Percentiles rank a stretch among this genome's conserved stretches.
Conservation (phyloP, 2,329 filamentous ascomycete genomes). For the Diplodia corticola region DNA sequence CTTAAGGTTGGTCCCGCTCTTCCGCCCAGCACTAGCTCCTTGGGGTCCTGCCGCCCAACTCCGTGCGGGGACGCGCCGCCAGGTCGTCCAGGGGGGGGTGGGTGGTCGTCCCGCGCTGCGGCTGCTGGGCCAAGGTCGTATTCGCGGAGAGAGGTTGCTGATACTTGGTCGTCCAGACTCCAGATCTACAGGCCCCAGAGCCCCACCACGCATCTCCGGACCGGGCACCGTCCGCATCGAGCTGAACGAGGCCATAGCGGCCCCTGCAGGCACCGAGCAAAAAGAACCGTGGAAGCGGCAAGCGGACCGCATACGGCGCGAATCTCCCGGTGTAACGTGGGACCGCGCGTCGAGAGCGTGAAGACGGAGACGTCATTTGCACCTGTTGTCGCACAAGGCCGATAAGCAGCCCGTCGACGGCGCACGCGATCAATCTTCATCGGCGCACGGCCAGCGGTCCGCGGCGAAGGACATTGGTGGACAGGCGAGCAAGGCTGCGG, state of each 20-base stretch:
- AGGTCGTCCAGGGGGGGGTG: not conserved
- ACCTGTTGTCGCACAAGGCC: conserved; percentile 12
- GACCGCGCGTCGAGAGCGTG: conserved; percentile 5
- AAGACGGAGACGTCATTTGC: conserved; percentile 24
- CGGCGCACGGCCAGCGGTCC: conserved; percentile 12
- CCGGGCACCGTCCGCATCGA: not conserved
- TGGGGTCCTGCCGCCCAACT: not conserved
- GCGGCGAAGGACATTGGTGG: conserved; percentile 11
- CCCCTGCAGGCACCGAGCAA: conserved; percentile 17
- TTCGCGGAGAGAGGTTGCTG: not conserved
- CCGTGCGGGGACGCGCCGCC: not conserved
- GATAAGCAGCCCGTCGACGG: conserved; percentile 12
- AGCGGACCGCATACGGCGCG: conserved; percentile 5
- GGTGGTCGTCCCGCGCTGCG: not conserved
- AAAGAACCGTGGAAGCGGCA: conserved; percentile 16
- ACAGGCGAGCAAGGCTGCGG: conserved; percentile 13
- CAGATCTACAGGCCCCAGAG: not conserved
- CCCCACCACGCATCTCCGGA: not conserved
- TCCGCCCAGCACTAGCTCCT: conserved; percentile 19
- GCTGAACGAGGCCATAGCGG: not conserved
- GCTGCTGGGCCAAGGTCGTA: not conserved
- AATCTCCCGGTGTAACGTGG: conserved; percentile 23
- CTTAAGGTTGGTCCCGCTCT: conserved; percentile 23
- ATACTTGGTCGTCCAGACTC: not conserved
- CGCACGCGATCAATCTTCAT: conserved; percentile 20